Evolutionary conservation across 371 early-diverging fungal genomes (phyloP).

Genomic region (Haplosporangium sp.): DNA sequence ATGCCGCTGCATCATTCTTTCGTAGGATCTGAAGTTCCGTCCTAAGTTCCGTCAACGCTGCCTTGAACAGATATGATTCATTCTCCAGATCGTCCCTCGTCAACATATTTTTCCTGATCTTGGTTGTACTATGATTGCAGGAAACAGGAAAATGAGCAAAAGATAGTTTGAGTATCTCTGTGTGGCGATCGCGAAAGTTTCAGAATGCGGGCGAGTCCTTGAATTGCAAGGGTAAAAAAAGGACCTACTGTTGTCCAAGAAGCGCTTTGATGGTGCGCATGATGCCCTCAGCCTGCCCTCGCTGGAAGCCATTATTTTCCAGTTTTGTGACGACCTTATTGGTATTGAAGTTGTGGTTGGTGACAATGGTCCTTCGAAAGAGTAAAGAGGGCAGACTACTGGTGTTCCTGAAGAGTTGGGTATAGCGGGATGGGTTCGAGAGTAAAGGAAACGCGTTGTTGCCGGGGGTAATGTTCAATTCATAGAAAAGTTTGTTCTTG

Average conservation of each 20-base stretch:
- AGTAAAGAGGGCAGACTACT: constrained; percentile 13
- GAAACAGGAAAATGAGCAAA: constrained; percentile 13
- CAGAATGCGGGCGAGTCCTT: constrained; percentile 13
- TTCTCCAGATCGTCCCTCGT: constrained; percentile 69
- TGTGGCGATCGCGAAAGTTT: too few species aligned
- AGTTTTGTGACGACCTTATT: constrained; percentile 73
- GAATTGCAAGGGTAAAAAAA: not conserved
- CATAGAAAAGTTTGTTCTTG: constrained; percentile 6
- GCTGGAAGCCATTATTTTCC: constrained; percentile 71
- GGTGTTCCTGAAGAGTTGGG: constrained; percentile 23
- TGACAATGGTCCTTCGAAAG: constrained; percentile 36
- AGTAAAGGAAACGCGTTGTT: constrained; percentile 17
- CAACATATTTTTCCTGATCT: constrained; percentile 57
- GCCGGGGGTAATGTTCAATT: not conserved
- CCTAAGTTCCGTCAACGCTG: constrained; percentile 83
- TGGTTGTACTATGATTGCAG: constrained; percentile 33
- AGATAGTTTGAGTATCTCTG: too few species aligned
- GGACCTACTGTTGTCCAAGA: constrained; percentile 35
- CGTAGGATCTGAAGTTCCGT: constrained; percentile 89
- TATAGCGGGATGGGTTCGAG: constrained; percentile 32
- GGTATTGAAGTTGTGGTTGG: constrained; percentile 76
- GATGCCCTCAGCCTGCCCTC: constrained; percentile 76
- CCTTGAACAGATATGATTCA: constrained; percentile 80
- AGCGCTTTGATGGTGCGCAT: constrained; percentile 76
- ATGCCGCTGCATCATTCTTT: constrained; percentile 83